Conservation (phyloP, 2,329 filamentous ascomycete species). For the Orbilia ellipsospora region DNA sequence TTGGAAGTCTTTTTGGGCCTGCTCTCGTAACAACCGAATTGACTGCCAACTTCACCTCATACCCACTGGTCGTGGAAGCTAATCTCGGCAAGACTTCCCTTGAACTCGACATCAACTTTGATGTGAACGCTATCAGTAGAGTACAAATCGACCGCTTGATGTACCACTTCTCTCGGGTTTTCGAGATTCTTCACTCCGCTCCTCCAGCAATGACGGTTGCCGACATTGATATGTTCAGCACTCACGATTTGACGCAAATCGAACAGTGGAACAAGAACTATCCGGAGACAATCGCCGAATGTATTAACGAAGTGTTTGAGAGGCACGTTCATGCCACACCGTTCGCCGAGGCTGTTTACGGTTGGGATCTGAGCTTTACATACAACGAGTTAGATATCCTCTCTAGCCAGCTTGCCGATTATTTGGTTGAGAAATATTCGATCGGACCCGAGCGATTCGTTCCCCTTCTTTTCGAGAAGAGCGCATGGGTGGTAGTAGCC, state of each 20-base stretch:
- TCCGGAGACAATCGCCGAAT: conserved; percentile 9
- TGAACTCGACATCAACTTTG: conserved; percentile 15
- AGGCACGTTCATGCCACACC: conserved; percentile 1
- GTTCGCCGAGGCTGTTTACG: conserved; percentile 12
- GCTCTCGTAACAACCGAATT: conserved; percentile 8
- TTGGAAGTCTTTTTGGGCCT: conserved; percentile 15
- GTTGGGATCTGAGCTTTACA: conserved; percentile 26
- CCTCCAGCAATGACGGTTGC: conserved; percentile 4
- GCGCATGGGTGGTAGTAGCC: conserved; percentile 65
- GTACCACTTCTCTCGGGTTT: conserved; percentile 11
- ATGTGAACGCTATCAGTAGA: conserved; percentile 16
- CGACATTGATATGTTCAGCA: conserved; percentile 18
- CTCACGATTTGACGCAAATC: conserved; percentile 9
- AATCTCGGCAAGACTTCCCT: conserved; percentile 16
- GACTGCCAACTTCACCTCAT: conserved; percentile 16
- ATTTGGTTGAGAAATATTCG: conserved; percentile 11
- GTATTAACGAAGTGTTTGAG: conserved; percentile 10
- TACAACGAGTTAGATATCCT: conserved; percentile 8
- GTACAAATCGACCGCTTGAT: conserved; percentile 14
- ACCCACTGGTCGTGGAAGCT: conserved; percentile 17
- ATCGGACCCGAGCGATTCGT: conserved; percentile 13
- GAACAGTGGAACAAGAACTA: conserved; percentile 10
- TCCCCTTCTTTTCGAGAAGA: conserved; percentile 67
- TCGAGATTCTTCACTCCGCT: conserved; percentile 11
- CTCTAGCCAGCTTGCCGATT: conserved; percentile 9